phyloP scores from a whole-genome alignment of 345 rosid species.

The Odontarrhena argentea region DNA sequence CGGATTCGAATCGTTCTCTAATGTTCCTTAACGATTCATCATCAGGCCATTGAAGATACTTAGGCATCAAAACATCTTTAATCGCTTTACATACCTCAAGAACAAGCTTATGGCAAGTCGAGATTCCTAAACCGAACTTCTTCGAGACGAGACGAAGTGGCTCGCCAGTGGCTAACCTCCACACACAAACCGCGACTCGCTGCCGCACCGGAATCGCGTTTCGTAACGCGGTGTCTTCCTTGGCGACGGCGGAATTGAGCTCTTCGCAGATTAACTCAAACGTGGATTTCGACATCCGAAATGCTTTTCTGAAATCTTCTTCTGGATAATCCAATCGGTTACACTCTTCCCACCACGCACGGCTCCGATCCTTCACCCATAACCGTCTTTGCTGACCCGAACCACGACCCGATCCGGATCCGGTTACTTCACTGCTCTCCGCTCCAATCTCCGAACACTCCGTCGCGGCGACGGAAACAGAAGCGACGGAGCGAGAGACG shows the following conservation, averaged over 20 bases:
- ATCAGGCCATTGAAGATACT: constrained; percentile 78
- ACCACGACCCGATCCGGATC: constrained; percentile 40
- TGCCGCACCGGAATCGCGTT: constrained; percentile 92
- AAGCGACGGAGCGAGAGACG: constrained; percentile 46
- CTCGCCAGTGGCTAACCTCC: constrained; percentile 86
- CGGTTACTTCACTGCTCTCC: constrained; percentile 46
- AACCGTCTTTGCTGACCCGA: constrained; percentile 67
- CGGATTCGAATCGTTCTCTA: constrained; percentile 50
- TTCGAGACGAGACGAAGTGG: constrained; percentile 73
- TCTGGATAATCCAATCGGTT: constrained; percentile 73
- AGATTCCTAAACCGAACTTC: constrained; percentile 77
- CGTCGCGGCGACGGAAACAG: constrained; percentile 42
- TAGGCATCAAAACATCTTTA: constrained; percentile 72
- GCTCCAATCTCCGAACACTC: constrained; percentile 35
- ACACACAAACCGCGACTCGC: constrained; percentile 89
- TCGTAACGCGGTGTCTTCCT: constrained; percentile 84
- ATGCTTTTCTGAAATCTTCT: constrained; percentile 74
- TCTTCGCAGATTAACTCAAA: constrained; percentile 84
- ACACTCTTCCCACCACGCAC: constrained; percentile 96
- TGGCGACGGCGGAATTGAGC: constrained; percentile 73
- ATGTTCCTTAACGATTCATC: constrained; percentile 50
- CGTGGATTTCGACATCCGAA: constrained; percentile 78
- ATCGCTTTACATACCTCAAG: constrained; percentile 82
- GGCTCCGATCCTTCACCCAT: constrained; percentile 89
- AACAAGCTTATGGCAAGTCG: constrained; percentile 78